phyloP scores from a whole-genome alignment of 2,329 filamentous ascomycete genomes.

The Ambrosiella cleistominuta region DNA sequence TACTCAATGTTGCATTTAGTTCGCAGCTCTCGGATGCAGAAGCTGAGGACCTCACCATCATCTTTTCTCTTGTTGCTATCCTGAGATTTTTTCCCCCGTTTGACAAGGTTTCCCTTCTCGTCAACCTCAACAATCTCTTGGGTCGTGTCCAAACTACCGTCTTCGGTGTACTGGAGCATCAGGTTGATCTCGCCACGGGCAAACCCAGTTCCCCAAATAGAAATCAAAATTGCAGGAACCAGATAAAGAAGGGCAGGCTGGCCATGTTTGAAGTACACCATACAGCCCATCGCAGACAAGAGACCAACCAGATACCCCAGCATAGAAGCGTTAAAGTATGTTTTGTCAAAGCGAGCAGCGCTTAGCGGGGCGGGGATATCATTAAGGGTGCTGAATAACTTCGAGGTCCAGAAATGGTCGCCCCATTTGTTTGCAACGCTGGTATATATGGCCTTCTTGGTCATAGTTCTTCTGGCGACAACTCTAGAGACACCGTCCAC shows the following conservation, averaged over 20 bases:
- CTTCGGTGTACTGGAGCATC: constrained; percentile 74
- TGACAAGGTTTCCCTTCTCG: constrained; percentile 25
- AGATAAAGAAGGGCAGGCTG: constrained; percentile 87
- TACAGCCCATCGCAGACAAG: constrained; percentile 55
- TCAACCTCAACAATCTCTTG: constrained; percentile 40
- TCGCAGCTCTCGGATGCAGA: neutral
- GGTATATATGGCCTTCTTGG: constrained; percentile 34
- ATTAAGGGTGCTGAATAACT: neutral
- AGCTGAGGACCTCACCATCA: neutral
- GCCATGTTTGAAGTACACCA: constrained; percentile 61
- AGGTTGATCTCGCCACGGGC: constrained; percentile 51
- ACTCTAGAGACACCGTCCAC: constrained; percentile 19
- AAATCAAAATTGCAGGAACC: constrained; percentile 64
- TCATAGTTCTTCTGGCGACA: constrained; percentile 22
- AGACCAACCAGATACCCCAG: constrained; percentile 65
- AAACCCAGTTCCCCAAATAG: constrained; percentile 58
- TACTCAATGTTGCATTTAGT: neutral
- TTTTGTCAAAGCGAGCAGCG: constrained; percentile 46
- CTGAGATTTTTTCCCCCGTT: neutral
- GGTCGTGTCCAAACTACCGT: constrained; percentile 36
- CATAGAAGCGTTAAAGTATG: constrained; percentile 67
- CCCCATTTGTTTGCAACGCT: constrained; percentile 62
- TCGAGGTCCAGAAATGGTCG: constrained; percentile 58
- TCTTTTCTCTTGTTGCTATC: neutral
- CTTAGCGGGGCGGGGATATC: neutral